Evolutionary conservation across 768 basidiomycete genomes (phyloP).

Genomic region (Collybiopsis confluens): DNA sequence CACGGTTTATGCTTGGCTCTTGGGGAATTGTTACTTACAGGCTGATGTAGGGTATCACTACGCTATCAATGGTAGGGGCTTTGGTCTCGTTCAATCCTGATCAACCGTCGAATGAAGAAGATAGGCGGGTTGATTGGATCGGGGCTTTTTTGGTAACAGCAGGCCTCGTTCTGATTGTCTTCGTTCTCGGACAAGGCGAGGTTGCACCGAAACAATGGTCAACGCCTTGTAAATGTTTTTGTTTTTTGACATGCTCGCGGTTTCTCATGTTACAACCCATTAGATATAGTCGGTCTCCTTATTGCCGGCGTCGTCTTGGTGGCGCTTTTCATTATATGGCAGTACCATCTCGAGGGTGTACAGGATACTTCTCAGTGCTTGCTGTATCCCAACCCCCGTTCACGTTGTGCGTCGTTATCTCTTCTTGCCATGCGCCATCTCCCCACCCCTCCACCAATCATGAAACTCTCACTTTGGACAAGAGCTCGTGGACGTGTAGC

Average conservation of each 20-base stretch:
- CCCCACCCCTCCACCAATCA: conserved; percentile 52
- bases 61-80: conserved; percentile 53
- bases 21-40: neutral
- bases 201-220: conserved; percentile 57
- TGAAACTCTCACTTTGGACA: conserved; percentile 59
- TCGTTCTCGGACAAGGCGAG: conserved; percentile 68
- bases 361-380: conserved; percentile 13
- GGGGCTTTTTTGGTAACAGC: conserved; percentile 61
- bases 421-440: neutral
- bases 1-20: neutral
- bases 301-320: conserved; percentile 57
- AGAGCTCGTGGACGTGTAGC: conserved; percentile 61
- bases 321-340: conserved; percentile 59
- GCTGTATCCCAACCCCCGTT: neutral
- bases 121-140: conserved; percentile 68
- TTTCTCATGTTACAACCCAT: too few relatives aligned
- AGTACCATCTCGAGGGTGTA: conserved; percentile 51
- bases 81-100: conserved; percentile 63
- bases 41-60: conserved; percentile 10
- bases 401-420: neutral
- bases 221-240: conserved; percentile 29
- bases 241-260: too few relatives aligned
- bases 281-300: conserved; percentile 68
- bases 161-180: conserved; percentile 67
- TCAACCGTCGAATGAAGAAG: conserved; percentile 31